Percentiles rank a stretch among this genome's conserved stretches.
phyloP scores from a whole-genome alignment of 768 basidiomycete genomes.

The Trametes gibbosa region DNA sequence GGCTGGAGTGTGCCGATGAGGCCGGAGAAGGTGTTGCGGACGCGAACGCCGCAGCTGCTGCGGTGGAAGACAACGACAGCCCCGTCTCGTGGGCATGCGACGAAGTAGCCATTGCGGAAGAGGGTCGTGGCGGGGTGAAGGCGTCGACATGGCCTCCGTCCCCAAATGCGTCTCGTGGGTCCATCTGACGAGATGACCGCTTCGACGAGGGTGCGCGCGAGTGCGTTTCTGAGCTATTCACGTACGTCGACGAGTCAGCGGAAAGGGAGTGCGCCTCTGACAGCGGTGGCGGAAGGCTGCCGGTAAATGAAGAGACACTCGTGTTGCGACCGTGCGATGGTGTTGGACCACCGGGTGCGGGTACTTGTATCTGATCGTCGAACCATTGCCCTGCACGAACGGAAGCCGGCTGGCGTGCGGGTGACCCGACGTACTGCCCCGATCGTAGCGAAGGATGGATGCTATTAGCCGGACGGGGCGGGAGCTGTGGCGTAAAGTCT shows the following conservation, averaged over 20 bases:
- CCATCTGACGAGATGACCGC: constrained; percentile 13
- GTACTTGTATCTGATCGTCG: constrained; percentile 28
- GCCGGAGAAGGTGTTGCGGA: constrained; percentile 15
- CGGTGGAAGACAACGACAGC: constrained; percentile 13
- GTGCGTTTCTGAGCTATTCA: not conserved
- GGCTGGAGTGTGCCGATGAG: not conserved
- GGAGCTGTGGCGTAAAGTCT: constrained; percentile 65
- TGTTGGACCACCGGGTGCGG: not conserved
- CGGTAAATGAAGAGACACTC: not conserved
- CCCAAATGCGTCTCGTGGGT: not conserved
- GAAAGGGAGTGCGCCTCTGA: not conserved
- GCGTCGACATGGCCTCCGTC: not conserved
- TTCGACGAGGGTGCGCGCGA: constrained; percentile 12
- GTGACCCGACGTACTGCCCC: constrained; percentile 42
- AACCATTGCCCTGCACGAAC: constrained; percentile 21
- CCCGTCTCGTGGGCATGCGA: constrained; percentile 11
- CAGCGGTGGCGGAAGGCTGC: not conserved
- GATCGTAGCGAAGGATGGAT: constrained; percentile 75
- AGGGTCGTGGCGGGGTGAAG: constrained; percentile 11
- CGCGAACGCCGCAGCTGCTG: constrained; percentile 14
- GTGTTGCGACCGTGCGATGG: constrained; percentile 7
- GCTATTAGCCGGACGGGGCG: constrained; percentile 64
- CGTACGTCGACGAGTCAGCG: not conserved
- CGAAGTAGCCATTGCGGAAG: constrained; percentile 8
- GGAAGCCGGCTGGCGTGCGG: constrained; percentile 39